These are phyloP conservation scores for Boletus rufocinnamomeus DNA, from an alignment of 768 basidiomycete genomes.

Conservation along the genomic window DNA sequence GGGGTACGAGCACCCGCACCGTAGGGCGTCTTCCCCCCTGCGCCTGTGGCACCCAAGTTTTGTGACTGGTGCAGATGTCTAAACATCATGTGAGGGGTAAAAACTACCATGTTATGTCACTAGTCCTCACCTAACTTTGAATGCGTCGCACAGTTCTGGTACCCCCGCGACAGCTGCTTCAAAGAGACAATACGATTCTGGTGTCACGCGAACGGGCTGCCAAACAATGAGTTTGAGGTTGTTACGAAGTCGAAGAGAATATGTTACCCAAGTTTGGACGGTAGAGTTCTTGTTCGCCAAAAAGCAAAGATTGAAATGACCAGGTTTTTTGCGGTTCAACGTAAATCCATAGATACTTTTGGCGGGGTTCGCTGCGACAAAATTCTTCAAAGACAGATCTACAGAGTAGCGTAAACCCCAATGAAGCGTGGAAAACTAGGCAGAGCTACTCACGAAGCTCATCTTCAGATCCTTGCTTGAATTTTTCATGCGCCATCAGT, in stretches of 20 bases:
- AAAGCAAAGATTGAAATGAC: slow-evolving; percentile 93
- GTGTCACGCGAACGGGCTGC: slow-evolving; percentile 84
- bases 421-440: background rate
- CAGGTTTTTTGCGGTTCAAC: slow-evolving; percentile 84
- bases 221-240: slow-evolving; percentile 6
- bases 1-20: slow-evolving; percentile 75
- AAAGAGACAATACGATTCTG: slow-evolving; percentile 87
- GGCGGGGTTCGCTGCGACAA: slow-evolving; percentile 88
- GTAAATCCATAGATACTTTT: slow-evolving; percentile 97
- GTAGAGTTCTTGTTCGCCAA: slow-evolving; percentile 87
- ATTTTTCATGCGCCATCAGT: slow-evolving; percentile 93
- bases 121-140: slow-evolving; percentile 75
- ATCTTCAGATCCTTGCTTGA: slow-evolving; percentile 83
- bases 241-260: background rate
- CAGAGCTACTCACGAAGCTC: slow-evolving; percentile 75
- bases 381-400: slow-evolving; percentile 90
- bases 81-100: slow-evolving; percentile 12
- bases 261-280: slow-evolving; percentile 85
- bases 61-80: slow-evolving; percentile 81
- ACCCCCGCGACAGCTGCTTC: slow-evolving; percentile 90
- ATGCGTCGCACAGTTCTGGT: slow-evolving; percentile 92
- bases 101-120: background rate
- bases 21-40: slow-evolving; percentile 80
- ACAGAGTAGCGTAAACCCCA: background rate
- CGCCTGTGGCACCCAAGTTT: slow-evolving; percentile 52